Base-by-base conservation (phyloP, 768 basidiomycete species). In the Exsudoporus frostii region DNA sequence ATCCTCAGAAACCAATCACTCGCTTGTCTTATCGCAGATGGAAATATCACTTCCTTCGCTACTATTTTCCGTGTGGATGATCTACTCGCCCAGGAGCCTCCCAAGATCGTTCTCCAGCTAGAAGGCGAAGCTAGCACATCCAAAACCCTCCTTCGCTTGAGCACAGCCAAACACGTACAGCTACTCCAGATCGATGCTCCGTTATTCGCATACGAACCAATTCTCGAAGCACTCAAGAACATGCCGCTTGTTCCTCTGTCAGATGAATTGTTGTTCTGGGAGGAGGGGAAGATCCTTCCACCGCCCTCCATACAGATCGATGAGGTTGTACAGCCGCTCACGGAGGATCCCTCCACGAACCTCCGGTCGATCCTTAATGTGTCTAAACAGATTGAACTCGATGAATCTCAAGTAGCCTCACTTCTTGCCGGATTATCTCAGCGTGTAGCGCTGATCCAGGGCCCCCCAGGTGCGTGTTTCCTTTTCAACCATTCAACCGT, bases 141-240 rank as follows among this genome's bases (percentile, higher is more conserved):
- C n/a, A 74, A 73, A 25, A 63, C 75, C 0, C 71, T 88, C 2
- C 49, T 71, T 11, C 65, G 61, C 30, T 59, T 85, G 32, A 76
- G 75, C 53, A 60, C 54, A 7, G 67, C 68, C 17, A 60, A 67
- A n/a, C 49, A 68, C 14, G 56, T 80, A 36, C 69, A 68, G 14
- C 71, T 87, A n/a, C 62, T 88, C 32, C 81, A 82, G 51, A 81
- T 86, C 25, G 79, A 88, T 57, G 81, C 80, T 0, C 82, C 83
- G 0, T 52, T 86, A 4, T 88, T 87, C 56, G 72, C 86, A 0
- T 88, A 78, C 46, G 79, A 85, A 58, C 84, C 85, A 0, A 72
- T 88, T 29, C 73, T 89, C 19, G 76, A 71, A 36, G 79, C 76
- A 1, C 71, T 89, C 17, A 77, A 86, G 66, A 64, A 73, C 32